Evolutionary conservation across 805 yeast genomes (phyloP).

Genomic region (Candida railenensis): DNA sequence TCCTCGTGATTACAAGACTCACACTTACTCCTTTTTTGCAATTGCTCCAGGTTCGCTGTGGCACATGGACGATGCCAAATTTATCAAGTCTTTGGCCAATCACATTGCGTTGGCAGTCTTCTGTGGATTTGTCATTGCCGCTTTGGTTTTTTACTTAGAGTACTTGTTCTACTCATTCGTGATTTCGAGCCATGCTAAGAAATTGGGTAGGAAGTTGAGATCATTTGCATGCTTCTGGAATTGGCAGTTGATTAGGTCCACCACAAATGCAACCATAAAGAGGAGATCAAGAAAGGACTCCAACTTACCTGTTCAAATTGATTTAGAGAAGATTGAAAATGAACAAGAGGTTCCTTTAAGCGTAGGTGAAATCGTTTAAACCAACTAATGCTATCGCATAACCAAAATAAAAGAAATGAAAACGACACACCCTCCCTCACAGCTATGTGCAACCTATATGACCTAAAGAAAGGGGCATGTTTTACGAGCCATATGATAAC

Average conservation of each 20-base stretch:
- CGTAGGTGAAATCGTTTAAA: not conserved
- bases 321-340: constrained; percentile 18
- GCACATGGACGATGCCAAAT: constrained; percentile 86
- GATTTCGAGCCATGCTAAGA: constrained; percentile 27
- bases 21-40: constrained; percentile 62
- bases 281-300: constrained; percentile 54
- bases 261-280: constrained; percentile 19
- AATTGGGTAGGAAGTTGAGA: constrained; percentile 7
- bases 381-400: no score
- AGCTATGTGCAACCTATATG: not conserved
- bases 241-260: constrained; percentile 1
- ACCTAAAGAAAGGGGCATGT: not conserved
- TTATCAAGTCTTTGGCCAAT: constrained; percentile 68
- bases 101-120: constrained; percentile 74
- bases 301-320: constrained; percentile 43
- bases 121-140: constrained; percentile 64
- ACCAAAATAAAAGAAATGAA: not conserved
- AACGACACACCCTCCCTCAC: not conserved
- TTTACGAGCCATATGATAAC: not conserved
- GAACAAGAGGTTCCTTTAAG: constrained; percentile 1
- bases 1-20: constrained; percentile 70
- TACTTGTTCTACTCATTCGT: constrained; percentile 40
- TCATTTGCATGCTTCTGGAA: constrained; percentile 5
- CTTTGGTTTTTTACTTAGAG: constrained; percentile 33
- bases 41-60: constrained; percentile 85